Percentiles rank a stretch among this genome's conserved stretches.
Conservation (phyloP, 164 flowering plant species). For the Vitis rupestris region DNA sequence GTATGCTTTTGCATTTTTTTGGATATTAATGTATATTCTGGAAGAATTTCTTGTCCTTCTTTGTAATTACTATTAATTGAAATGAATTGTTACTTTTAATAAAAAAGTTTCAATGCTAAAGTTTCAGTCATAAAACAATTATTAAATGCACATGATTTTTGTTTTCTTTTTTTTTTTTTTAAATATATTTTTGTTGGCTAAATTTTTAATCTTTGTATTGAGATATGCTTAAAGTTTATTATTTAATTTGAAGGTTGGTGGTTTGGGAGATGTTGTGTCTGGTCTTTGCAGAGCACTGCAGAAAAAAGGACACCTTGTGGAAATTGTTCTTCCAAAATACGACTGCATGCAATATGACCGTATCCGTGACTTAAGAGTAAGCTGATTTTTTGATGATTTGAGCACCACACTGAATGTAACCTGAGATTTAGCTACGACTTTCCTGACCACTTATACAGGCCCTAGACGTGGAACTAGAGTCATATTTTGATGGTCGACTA, state of each 20-base stretch:
- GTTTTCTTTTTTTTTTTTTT: neutral
- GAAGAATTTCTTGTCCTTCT: too few relatives aligned
- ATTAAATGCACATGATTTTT: neutral
- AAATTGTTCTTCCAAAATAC: constrained; percentile 89
- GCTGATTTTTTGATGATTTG: constrained; percentile 12
- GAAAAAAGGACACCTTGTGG: constrained; percentile 92
- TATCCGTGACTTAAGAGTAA: constrained; percentile 71
- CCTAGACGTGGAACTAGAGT: constrained; percentile 65
- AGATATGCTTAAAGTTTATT: neutral
- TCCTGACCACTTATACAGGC: constrained; percentile 44
- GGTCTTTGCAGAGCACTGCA: constrained; percentile 95
- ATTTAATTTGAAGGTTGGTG: constrained; percentile 73
- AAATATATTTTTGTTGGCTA: too few relatives aligned
- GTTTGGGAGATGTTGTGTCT: constrained; percentile 93
- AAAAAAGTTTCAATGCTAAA: too few relatives aligned
- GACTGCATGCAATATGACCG: constrained; percentile 83
- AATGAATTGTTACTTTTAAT: too few relatives aligned
- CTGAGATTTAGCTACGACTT: too few relatives aligned
- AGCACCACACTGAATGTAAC: neutral
- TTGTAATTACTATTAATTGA: too few relatives aligned
- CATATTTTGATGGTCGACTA: constrained; percentile 80
- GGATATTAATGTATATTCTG: too few relatives aligned
- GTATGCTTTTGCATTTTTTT: too few relatives aligned
- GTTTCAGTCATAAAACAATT: too few relatives aligned
- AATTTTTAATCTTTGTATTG: neutral